Conservation (phyloP, 2,329 filamentous ascomycete species). For the Fusarium sp. region DNA sequence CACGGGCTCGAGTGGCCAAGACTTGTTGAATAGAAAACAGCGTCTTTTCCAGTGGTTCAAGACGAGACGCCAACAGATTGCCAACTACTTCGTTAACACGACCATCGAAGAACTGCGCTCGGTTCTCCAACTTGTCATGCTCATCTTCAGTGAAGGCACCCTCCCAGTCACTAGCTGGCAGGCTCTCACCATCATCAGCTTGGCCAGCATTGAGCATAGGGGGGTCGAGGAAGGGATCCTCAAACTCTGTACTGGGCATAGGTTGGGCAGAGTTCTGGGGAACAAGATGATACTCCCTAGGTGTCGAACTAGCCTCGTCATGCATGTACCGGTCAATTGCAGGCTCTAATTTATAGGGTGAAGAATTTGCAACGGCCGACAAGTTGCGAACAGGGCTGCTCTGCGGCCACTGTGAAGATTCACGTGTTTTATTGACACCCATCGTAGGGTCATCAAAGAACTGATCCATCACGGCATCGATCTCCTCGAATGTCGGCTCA, state of each 20-base stretch:
- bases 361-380: slow-evolving; percentile 54
- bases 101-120: slow-evolving; percentile 89
- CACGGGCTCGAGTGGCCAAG: slow-evolving; percentile 68
- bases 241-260: slow-evolving; percentile 66
- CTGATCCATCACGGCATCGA: slow-evolving; percentile 92
- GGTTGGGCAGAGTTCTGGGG: slow-evolving; percentile 61
- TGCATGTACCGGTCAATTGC: slow-evolving; percentile 67
- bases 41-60: slow-evolving; percentile 85
- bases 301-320: slow-evolving; percentile 79
- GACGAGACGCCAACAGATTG: slow-evolving; percentile 77
- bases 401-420: slow-evolving; percentile 58
- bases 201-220: slow-evolving; percentile 63
- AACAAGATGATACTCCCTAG: slow-evolving; percentile 64
- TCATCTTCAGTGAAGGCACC: slow-evolving; percentile 84
- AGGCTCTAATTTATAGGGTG: slow-evolving; percentile 65
- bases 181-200: slow-evolving; percentile 61
- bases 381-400: slow-evolving; percentile 40
- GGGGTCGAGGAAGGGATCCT: slow-evolving; percentile 71
- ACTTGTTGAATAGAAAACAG: slow-evolving; percentile 80
- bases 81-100: slow-evolving; percentile 90
- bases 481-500: slow-evolving; percentile 78
- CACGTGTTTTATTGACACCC: slow-evolving; percentile 74
- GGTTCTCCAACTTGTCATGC: slow-evolving; percentile 82
- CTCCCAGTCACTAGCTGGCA: slow-evolving; percentile 91
- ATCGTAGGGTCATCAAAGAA: slow-evolving; percentile 78